phyloP scores from a whole-genome alignment of 2,329 filamentous ascomycete genomes.

The Trichoderma afroharzianum region DNA sequence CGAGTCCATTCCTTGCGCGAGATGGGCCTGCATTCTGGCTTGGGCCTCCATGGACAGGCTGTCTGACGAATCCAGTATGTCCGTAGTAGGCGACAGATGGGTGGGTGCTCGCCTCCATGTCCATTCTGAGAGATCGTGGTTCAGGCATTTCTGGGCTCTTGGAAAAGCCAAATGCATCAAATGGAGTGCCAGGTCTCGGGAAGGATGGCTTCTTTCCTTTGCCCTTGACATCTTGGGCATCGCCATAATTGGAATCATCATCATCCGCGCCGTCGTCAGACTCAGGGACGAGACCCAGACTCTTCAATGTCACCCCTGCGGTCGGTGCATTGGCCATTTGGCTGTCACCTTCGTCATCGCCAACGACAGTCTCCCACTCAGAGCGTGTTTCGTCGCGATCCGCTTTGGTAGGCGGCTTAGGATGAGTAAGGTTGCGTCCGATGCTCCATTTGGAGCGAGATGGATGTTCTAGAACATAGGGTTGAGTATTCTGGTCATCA shows the following conservation, averaged over 20 bases:
- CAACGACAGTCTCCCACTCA: conserved; percentile 31
- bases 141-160: not conserved
- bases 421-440: not conserved
- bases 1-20: conserved; percentile 16
- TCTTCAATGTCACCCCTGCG: not conserved
- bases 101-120: not conserved
- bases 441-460: not conserved
- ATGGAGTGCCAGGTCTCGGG: not conserved
- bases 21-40: not conserved
- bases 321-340: not conserved
- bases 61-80: not conserved
- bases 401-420: not conserved
- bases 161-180: conserved; percentile 8
- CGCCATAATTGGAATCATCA: not conserved
- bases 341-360: conserved; percentile 25
- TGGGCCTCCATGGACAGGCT: conserved; percentile 4
- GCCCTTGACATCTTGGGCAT: not conserved
- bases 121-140: not conserved
- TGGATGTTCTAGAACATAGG: conserved; percentile 8
- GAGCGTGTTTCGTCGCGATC: conserved; percentile 25
- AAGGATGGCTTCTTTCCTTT: not conserved
- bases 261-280: not conserved
- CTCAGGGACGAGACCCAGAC: not conserved
- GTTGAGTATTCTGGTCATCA: not conserved
- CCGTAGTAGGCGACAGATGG: not conserved